Base-by-base conservation (phyloP, 2,329 filamentous ascomycete genomes). In the Alternaria triticina region DNA sequence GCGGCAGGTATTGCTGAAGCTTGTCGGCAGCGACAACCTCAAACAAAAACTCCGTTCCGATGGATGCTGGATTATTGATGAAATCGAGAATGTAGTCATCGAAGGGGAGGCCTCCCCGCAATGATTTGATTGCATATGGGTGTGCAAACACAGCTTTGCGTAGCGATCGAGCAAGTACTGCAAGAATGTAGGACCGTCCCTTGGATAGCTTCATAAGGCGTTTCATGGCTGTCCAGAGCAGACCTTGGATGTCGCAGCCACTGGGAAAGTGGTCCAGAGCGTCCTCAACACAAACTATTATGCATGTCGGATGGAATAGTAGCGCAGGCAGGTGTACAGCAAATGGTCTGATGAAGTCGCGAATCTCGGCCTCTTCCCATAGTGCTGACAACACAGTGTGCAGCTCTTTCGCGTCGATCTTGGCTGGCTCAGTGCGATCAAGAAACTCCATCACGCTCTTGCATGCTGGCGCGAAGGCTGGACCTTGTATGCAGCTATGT, bases 301-400 rank as follows among this genome's bases (percentile, higher is more conserved):
- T 67, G 67, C 76, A 75, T 13, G 28, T 58, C 9, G 74, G 70
- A 59, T 83, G 77, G 22, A 83, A 77, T 12, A 83, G 69, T 1
- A 83, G 47, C 5, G 64, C 56, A 4, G 82, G 79, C 9, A 84
- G 43, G 15, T 74, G 70, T 47, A 82, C 65, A 6, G 81, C 73
- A 2, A 82, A 74, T 3, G 71, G 71, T 62, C 82, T 80, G 12
- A 80, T 79, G 64, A 83, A 84, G 45, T 85, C 83, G 54, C 84
- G 79, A 52, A 81, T 81, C 61, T 84, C 83, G 3, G 83, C 71
- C 62, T 85, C 83, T 30, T 80, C 80, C 82, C 82, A 85, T n/a
- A 85, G 72, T 3, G 77, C 77, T 43, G 79, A 70, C 20, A 81
- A 50, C 1, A 73, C 54, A 22, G 59, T 40, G 44, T 70, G 66